Evolutionary conservation across 371 early-diverging fungal genomes (phyloP), one percentile per base, ranked within the genome.

Genomic region (Apophysomyces elegans): DNA sequence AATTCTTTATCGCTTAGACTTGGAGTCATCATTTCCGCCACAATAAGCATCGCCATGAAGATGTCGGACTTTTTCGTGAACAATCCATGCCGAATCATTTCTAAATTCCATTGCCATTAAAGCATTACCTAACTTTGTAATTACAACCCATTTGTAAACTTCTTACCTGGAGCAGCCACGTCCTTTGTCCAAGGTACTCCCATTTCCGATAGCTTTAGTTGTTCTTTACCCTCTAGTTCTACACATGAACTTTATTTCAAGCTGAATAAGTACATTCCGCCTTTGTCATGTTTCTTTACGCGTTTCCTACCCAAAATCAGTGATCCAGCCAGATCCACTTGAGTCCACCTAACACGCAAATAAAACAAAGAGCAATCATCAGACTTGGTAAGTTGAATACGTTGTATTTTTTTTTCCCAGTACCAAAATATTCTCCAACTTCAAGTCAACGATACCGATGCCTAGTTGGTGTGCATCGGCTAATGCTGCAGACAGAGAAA

Each of bases 391-490:
- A 26, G 32, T 26, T 26, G 32, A 26, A 26, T 26, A 26, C 32
- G 32, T 26, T 3, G 32, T 2, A 26, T 2, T 26, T 3, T 14
- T 56, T 14, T 56, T 37, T n/a, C 38, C 14, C 43, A 4, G 21
- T 38, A 43, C 73, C 61, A 80, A 39, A 8, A 77, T 71, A 56
- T 80, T 80, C 37, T 80, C 80, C 6, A 77, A 45, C 44, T 80
- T 80, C 3, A 80, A 44, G 59, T 80, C 80, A 7, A 80, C 72
- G 39, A 80, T 67, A 5, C 80, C 80, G 46, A 80, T 71, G 16
- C 64, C 62, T 1, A 73, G 43, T 0, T 41, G 43, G 54, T 80
- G 80, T 9, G 72, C 69, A 37, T 80, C 77, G 18, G 61, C 58
- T 4, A 80, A 63, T 7, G 75, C 73, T 2, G 77, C 62, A 54